Evolutionary conservation across 2,329 filamentous ascomycete genomes (phyloP), one percentile per base, ranked within the genome.

Genomic region (Helotiales sp.): DNA sequence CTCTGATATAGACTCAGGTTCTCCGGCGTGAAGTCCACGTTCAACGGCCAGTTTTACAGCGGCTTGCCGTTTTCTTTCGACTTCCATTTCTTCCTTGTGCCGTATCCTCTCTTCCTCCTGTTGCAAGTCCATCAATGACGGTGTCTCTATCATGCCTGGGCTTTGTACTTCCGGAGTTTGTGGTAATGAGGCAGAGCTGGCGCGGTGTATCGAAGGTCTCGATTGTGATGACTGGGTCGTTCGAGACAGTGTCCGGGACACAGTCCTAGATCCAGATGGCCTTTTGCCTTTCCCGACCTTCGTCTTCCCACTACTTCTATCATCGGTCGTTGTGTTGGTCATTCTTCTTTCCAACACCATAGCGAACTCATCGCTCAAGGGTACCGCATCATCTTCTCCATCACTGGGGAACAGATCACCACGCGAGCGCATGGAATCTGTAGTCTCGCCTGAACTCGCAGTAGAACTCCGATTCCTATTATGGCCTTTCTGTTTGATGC

Each of bases 321-420:
- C 91, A 65, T 96, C 93, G 17, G 82, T 82, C 49, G 81, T 82
- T 32, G 82, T 77, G 3, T 80, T 81, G 0, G 85, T 87, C n/a
- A 85, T 86, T 71, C 91, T 88, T 61, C 91, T 87, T 68, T 93
- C 90, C 69, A 97, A 83, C 2, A 89, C 88, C 77, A 97, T 89
- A 2, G 93, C 92, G 73, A 98, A 96, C 75, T 97, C 94, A 76
- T 97, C 95, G 74, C 95, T 93, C 20, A 98, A 81, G 13, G 93
- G 92, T n/a, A 97, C 88, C 0, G 95, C 95, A 79, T 98, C 95
- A 77, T 97, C 94, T 75, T 90, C 88, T 55, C 86, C 87, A 69
- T 97, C 93, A 74, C 93, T 97, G 0, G 93, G 93, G 72, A 97
- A 96, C 13, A 98, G 82, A 79, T 98, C 95, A 1, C 93, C 93